These are phyloP conservation scores for Phytopythium ostracodes DNA, from an alignment of 352 stramenopile genomes.

Conservation along the genomic window DNA sequence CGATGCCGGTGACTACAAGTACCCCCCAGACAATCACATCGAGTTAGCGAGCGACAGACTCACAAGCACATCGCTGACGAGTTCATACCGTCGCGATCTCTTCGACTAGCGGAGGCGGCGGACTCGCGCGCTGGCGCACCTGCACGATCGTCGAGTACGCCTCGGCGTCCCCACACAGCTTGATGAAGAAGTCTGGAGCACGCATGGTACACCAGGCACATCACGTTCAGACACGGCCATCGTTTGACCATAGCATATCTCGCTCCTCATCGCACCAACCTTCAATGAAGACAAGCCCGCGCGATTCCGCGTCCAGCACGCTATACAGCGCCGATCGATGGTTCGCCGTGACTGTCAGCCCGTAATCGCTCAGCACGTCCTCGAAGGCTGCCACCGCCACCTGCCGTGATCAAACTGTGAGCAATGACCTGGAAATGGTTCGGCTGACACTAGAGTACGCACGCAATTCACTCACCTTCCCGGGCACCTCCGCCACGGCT, in stretches of 20 bases:
- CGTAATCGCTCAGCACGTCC: conserved; percentile 68
- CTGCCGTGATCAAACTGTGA: conserved; percentile 17
- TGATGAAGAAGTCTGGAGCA: conserved; percentile 68
- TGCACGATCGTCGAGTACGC: conserved; percentile 32
- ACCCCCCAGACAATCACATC: not conserved
- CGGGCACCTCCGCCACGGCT: conserved; percentile 56
- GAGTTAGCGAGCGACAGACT: not conserved
- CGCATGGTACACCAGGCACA: too few species aligned
- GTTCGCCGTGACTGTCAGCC: conserved; percentile 31
- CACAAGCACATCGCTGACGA: not conserved
- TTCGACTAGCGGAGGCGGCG: not conserved
- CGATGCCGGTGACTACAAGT: conserved; percentile 17
- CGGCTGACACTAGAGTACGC: not conserved
- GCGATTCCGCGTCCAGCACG: conserved; percentile 48
- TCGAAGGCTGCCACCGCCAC: conserved; percentile 64
- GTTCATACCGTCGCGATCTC: conserved; percentile 6
- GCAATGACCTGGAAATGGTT: not conserved
- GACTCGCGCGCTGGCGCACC: conserved; percentile 7
- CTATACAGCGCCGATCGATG: conserved; percentile 42
- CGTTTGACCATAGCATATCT: not conserved
- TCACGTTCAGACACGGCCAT: too few species aligned
- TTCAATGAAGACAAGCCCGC: conserved; percentile 67
- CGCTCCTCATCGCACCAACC: conserved; percentile 16
- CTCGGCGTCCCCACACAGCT: conserved; percentile 63
- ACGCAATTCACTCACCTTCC: conserved; percentile 63